These are phyloP conservation scores for Plasmodium falciparum DNA, from an alignment of 169 alveolate genomes.

Conservation along the genomic window DNA sequence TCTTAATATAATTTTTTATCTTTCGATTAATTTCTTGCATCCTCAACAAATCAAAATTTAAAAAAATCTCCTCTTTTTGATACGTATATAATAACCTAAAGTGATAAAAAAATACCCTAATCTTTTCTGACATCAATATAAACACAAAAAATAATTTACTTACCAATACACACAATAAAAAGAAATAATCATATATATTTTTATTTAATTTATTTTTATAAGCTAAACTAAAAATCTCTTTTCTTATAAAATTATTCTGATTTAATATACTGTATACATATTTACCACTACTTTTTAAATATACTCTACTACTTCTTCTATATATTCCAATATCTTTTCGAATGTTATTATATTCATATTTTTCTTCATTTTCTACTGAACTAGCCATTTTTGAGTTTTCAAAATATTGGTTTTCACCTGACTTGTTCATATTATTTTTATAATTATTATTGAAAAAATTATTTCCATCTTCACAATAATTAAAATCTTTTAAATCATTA, in stretches of 20 bases:
- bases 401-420: not conserved
- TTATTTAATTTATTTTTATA: conserved; percentile 36
- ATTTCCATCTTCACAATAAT: not conserved
- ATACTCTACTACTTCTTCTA: conserved; percentile 8
- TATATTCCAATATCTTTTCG: not conserved
- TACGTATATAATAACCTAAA: conserved; percentile 63
- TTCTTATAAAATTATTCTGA: conserved; percentile 48
- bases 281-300: conserved; percentile 27
- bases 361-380: not conserved
- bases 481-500: not conserved
- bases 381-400: not conserved
- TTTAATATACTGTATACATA: conserved; percentile 17
- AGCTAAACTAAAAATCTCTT: conserved; percentile 22
- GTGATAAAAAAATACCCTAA: conserved; percentile 69
- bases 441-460: not conserved
- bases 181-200: conserved; percentile 61
- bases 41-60: conserved; percentile 64
- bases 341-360: not conserved
- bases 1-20: conserved; percentile 70
- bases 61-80: conserved; percentile 39
- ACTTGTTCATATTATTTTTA: not conserved
- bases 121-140: conserved; percentile 66
- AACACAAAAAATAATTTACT: conserved; percentile 66
- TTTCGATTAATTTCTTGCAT: conserved; percentile 71
- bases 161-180: conserved; percentile 57